Evolutionary conservation across 495 filamentous ascomycete species (phyloP).

Genomic region (Penicillium cinerascens): DNA sequence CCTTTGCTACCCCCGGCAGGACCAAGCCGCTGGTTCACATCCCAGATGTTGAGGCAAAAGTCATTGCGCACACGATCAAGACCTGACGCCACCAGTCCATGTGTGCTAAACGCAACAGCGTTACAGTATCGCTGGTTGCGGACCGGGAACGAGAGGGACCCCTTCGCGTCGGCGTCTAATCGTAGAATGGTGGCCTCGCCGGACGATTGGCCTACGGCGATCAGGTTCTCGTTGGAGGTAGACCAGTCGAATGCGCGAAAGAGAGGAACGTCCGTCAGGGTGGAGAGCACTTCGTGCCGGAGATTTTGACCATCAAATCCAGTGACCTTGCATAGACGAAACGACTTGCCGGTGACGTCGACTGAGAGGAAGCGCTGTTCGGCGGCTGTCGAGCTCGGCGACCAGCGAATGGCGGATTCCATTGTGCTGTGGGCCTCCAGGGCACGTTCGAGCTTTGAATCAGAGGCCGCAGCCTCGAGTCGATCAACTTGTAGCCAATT

Average conservation of each 20-base stretch:
- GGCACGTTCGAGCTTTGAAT: neutral
- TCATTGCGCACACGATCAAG: slow-evolving; percentile 91
- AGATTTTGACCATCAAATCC: slow-evolving; percentile 55
- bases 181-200: slow-evolving; percentile 81
- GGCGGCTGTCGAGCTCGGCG: slow-evolving; percentile 65
- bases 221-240: slow-evolving; percentile 66
- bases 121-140: slow-evolving; percentile 89
- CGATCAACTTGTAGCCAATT: neutral
- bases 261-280: slow-evolving; percentile 75
- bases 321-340: slow-evolving; percentile 74
- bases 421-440: slow-evolving; percentile 32
- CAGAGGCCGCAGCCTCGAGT: slow-evolving; percentile 14
- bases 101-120: slow-evolving; percentile 80
- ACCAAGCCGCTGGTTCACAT: slow-evolving; percentile 65
- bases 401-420: slow-evolving; percentile 83
- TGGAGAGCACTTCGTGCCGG: slow-evolving; percentile 64
- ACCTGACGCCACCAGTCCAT: slow-evolving; percentile 77
- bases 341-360: slow-evolving; percentile 73
- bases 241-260: slow-evolving; percentile 97
- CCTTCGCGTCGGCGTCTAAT: slow-evolving; percentile 62
- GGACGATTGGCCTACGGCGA: slow-evolving; percentile 79
- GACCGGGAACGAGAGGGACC: slow-evolving; percentile 67
- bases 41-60: slow-evolving; percentile 90
- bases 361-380: slow-evolving; percentile 75
- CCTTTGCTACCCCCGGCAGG: slow-evolving; percentile 34